Percentiles rank a stretch among this genome's conserved stretches.
Evolutionary conservation across 2,329 filamentous ascomycete genomes (phyloP).

Genomic region (Leptographium flavum): DNA sequence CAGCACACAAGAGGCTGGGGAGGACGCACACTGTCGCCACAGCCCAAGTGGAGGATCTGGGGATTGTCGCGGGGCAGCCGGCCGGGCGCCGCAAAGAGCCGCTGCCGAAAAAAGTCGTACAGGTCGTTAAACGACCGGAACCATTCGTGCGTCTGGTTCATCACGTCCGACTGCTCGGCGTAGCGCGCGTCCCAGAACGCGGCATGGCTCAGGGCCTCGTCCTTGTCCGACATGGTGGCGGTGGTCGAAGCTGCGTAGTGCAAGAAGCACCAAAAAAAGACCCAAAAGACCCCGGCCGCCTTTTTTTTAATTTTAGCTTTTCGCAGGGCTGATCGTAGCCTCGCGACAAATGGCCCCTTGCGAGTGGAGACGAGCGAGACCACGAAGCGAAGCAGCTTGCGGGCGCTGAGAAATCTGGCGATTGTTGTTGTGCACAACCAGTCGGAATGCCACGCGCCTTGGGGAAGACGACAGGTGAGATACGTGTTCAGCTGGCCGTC

Average conservation of each 20-base stretch:
- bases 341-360: too few relatives aligned
- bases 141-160: slow-evolving; percentile 36
- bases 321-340: too few relatives aligned
- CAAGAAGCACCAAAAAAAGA: too few relatives aligned
- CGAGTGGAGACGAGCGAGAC: too few relatives aligned
- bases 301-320: too few relatives aligned
- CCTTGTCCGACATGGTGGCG: slow-evolving; percentile 13
- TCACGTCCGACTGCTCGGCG: slow-evolving; percentile 19
- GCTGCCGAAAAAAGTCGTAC: slow-evolving; percentile 28
- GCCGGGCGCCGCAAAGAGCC: slow-evolving; percentile 22
- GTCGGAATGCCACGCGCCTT: too few relatives aligned
- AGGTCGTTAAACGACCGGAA: slow-evolving; percentile 33
- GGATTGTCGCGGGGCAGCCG: slow-evolving; percentile 19
- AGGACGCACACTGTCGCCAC: slow-evolving; percentile 33
- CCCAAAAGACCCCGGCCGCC: too few relatives aligned
- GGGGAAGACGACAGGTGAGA: too few relatives aligned
- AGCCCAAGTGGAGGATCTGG: slow-evolving; percentile 39
- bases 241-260: not conserved
- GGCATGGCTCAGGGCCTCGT: slow-evolving; percentile 20
- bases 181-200: slow-evolving; percentile 39
- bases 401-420: too few relatives aligned
- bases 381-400: too few relatives aligned
- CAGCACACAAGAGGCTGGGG: not conserved
- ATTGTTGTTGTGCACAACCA: too few relatives aligned
- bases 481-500: too few relatives aligned